Evolutionary conservation across 139 green algal genomes (phyloP).

Genomic region (Pycnococcus provasolii): DNA sequence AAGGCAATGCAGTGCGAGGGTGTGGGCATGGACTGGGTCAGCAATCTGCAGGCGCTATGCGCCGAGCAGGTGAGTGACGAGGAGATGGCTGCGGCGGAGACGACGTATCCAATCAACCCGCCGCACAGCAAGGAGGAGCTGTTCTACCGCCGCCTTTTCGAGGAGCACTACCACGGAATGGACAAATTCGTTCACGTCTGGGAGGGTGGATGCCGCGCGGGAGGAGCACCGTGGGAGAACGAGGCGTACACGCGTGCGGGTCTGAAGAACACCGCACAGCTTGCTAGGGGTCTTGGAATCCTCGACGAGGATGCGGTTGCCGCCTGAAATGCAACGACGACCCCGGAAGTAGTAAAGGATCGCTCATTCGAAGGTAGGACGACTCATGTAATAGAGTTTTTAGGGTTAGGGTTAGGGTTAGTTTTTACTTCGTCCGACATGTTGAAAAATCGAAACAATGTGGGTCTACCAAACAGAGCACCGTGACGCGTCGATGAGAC

Average conservation of each 20-base stretch:
- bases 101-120: constrained; percentile 10
- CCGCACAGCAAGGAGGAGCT: constrained; percentile 23
- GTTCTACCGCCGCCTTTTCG: constrained; percentile 25
- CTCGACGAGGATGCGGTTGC: neutral
- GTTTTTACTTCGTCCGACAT: too few relatives aligned
- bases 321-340: too few relatives aligned
- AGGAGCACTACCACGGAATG: constrained; percentile 17
- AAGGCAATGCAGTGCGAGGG: constrained; percentile 96
- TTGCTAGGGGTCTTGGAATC: constrained; percentile 3
- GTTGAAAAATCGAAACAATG: too few relatives aligned
- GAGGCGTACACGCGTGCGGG: constrained; percentile 17
- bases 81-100: constrained; percentile 2
- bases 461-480: too few relatives aligned
- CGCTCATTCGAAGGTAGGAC: too few relatives aligned
- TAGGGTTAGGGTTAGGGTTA: too few relatives aligned
- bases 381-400: too few relatives aligned
- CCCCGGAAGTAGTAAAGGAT: too few relatives aligned
- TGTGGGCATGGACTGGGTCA: constrained; percentile 69
- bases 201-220: constrained; percentile 20
- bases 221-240: constrained; percentile 21
- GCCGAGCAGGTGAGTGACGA: constrained; percentile 29
- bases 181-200: constrained; percentile 19
- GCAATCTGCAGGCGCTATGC: constrained; percentile 56
- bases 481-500: too few relatives aligned
- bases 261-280: constrained; percentile 12